phyloP scores from a whole-genome alignment of 495 filamentous ascomycete species.

The Trichocladium antarcticum region DNA sequence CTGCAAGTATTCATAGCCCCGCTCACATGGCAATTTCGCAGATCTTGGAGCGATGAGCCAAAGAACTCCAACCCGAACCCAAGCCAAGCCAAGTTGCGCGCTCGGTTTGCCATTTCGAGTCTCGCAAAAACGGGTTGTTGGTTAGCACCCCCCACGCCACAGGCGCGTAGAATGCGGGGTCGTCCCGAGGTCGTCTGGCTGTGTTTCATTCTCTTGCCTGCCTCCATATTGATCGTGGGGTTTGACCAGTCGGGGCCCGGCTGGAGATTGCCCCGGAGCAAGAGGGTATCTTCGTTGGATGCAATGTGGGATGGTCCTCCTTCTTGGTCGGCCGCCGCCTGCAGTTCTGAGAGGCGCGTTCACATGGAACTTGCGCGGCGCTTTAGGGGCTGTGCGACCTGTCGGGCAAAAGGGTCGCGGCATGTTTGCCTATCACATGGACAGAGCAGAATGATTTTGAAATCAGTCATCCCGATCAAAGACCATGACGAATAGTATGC shows the following conservation, averaged over 20 bases:
- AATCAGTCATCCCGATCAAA: neutral
- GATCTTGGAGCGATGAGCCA: neutral
- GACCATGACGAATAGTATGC: slow-evolving; percentile 1
- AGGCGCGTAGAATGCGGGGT: slow-evolving; percentile 8
- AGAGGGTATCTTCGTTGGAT: neutral
- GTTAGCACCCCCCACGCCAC: slow-evolving; percentile 8
- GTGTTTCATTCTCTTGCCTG: slow-evolving; percentile 7
- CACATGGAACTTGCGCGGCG: too few relatives aligned
- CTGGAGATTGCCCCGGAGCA: neutral
- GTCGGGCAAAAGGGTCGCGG: neutral
- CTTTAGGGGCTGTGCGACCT: too few relatives aligned
- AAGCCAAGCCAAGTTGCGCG: neutral
- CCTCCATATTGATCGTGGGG: slow-evolving; percentile 3
- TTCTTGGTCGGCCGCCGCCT: too few relatives aligned
- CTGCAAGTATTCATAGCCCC: neutral
- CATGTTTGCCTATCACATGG: neutral
- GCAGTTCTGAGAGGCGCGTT: too few relatives aligned
- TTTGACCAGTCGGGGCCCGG: slow-evolving; percentile 6
- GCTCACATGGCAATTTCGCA: slow-evolving; percentile 6
- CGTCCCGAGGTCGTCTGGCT: slow-evolving; percentile 4
- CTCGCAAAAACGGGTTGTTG: too few relatives aligned
- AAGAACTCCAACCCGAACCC: too few relatives aligned
- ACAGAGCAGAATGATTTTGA: neutral
- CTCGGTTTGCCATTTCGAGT: slow-evolving; percentile 3
- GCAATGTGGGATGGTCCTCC: neutral